Conservation (phyloP, 768 basidiomycete genomes). For the Auriscalpium orientale region DNA sequence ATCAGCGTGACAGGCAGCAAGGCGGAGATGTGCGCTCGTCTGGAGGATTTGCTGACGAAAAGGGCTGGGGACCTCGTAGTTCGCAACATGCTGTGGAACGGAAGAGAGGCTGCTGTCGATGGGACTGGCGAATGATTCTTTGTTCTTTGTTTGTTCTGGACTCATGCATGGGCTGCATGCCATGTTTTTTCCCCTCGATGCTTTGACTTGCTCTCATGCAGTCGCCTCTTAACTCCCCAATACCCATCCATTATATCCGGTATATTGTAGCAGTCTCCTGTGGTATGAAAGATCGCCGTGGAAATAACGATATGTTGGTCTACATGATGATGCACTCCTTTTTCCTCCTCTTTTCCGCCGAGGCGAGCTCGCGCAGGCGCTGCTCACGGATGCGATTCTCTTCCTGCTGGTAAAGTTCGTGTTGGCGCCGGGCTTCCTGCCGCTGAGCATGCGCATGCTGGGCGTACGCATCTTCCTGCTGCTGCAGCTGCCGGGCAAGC, state of each 20-base stretch:
- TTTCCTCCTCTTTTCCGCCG: neutral
- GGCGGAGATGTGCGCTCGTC: conserved; percentile 40
- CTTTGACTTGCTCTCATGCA: too few relatives aligned
- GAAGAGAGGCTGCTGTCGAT: too few relatives aligned
- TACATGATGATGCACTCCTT: conserved; percentile 13
- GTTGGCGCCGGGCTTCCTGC: conserved; percentile 23
- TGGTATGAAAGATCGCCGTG: neutral
- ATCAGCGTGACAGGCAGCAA: conserved; percentile 41
- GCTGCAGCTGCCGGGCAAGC: conserved; percentile 71
- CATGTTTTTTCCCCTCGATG: too few relatives aligned
- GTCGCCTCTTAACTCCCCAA: too few relatives aligned
- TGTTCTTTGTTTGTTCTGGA: too few relatives aligned
- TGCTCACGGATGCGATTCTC: conserved; percentile 13
- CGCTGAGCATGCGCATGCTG: conserved; percentile 28
- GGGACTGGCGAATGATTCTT: too few relatives aligned
- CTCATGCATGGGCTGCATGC: too few relatives aligned
- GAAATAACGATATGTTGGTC: neutral
- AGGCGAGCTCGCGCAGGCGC: neutral
- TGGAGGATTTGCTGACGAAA: conserved; percentile 37
- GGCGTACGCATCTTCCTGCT: conserved; percentile 59
- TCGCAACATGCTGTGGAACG: conserved; percentile 31
- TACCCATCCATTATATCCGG: too few relatives aligned
- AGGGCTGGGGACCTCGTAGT: conserved; percentile 46
- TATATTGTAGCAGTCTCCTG: too few relatives aligned
- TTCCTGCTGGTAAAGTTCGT: conserved; percentile 2